These are phyloP conservation scores for Colletotrichum brevisporum DNA, from an alignment of 2,329 filamentous ascomycete genomes.

Conservation along the genomic window DNA sequence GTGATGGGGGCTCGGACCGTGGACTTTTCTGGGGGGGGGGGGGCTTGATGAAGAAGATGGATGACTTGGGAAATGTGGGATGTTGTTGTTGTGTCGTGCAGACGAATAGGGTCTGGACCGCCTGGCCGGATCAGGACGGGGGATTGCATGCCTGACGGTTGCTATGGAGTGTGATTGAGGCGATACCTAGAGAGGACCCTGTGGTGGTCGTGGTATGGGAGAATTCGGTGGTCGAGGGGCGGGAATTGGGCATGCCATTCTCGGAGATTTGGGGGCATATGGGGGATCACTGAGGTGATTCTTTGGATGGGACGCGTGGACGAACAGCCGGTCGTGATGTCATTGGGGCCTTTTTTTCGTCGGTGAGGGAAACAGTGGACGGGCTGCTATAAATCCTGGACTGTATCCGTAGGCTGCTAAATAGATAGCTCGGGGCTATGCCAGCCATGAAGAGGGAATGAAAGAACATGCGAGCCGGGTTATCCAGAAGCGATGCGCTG, in stretches of 20 bases:
- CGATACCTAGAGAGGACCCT: too few species aligned
- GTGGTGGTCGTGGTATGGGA: neutral
- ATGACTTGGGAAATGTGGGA: too few species aligned
- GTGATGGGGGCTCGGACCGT: neutral
- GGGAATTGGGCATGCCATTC: slow-evolving; percentile 12
- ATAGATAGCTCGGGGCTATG: neutral
- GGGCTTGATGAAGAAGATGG: too few species aligned
- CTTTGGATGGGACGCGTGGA: neutral
- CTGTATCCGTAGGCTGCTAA: neutral
- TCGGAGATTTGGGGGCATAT: neutral
- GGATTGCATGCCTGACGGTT: neutral
- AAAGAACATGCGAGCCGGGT: slow-evolving; percentile 24
- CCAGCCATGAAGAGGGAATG: neutral
- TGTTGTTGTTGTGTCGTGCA: neutral
- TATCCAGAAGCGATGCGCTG: slow-evolving; percentile 3
- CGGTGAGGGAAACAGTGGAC: slow-evolving; percentile 15
- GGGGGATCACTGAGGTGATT: slow-evolving; percentile 23
- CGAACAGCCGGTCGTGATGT: slow-evolving; percentile 33
- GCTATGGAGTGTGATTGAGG: neutral
- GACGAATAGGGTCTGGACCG: slow-evolving; percentile 13
- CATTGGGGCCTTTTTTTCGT: neutral
- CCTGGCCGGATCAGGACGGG: neutral
- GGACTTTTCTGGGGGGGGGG: neutral
- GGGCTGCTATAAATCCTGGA: neutral
- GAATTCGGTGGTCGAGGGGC: neutral